phyloP scores from a whole-genome alignment of 371 early-diverging fungal species.

The Mucor indicus region DNA sequence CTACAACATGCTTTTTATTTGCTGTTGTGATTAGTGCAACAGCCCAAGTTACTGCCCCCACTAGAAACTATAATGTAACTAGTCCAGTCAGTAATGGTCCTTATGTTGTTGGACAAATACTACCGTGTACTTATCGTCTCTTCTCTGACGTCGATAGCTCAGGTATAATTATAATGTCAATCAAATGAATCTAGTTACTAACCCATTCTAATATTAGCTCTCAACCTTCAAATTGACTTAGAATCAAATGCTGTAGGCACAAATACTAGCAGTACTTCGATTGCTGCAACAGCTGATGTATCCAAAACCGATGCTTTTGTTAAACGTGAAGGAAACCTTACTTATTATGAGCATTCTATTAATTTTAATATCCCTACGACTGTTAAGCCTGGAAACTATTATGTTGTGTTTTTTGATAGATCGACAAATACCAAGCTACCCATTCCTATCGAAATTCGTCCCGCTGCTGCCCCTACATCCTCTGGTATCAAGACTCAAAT shows the following conservation, averaged over 20 bases:
- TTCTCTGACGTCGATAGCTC: constrained; percentile 42
- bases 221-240: constrained; percentile 30
- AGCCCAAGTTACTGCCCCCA: constrained; percentile 41
- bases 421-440: constrained; percentile 40
- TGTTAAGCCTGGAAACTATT: constrained; percentile 38
- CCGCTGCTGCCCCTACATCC: constrained; percentile 33
- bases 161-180: constrained; percentile 25
- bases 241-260: constrained; percentile 11
- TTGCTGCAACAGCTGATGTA: constrained; percentile 38
- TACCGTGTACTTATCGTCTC: constrained; percentile 48
- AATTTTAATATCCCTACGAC: constrained; percentile 40
- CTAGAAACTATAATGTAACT: constrained; percentile 47
- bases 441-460: constrained; percentile 48
- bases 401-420: constrained; percentile 35
- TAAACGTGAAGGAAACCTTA: constrained; percentile 39
- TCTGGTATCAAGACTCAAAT: constrained; percentile 16
- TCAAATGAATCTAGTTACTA: background rate
- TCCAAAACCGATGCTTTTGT: constrained; percentile 38
- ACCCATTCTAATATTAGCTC: constrained; percentile 13
- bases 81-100: constrained; percentile 35
- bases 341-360: constrained; percentile 48
- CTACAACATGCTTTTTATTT: background rate
- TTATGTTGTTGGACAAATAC: constrained; percentile 44
- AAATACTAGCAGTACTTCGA: constrained; percentile 22
- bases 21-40: constrained; percentile 1